These are phyloP conservation scores for Alternaria longipes DNA, from an alignment of 2,329 filamentous ascomycete genomes.

Conservation along the genomic window DNA sequence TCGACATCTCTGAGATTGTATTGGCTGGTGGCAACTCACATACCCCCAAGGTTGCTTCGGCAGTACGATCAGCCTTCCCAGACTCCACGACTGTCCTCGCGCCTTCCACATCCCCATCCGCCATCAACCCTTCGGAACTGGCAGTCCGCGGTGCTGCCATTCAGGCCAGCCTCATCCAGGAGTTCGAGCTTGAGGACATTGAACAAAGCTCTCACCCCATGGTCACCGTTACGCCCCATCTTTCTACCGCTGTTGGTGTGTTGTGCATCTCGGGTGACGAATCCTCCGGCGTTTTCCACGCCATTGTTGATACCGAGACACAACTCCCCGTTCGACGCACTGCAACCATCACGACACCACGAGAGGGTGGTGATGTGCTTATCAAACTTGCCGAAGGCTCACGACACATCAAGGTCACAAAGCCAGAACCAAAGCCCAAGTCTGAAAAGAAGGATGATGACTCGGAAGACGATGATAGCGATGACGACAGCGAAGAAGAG, in stretches of 20 bases:
- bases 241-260: slow-evolving; percentile 87
- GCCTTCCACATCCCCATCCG: slow-evolving; percentile 77
- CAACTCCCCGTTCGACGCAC: slow-evolving; percentile 88
- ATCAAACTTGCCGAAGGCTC: slow-evolving; percentile 88
- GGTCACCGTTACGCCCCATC: slow-evolving; percentile 92
- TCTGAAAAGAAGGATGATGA: slow-evolving; percentile 68
- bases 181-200: slow-evolving; percentile 93
- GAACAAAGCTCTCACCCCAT: slow-evolving; percentile 95
- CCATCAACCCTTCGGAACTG: slow-evolving; percentile 94
- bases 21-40: slow-evolving; percentile 91
- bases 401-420: slow-evolving; percentile 91
- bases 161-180: slow-evolving; percentile 91
- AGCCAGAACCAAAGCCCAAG: slow-evolving; percentile 81
- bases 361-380: slow-evolving; percentile 85
- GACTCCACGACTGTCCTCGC: slow-evolving; percentile 80
- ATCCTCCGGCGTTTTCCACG: slow-evolving; percentile 75
- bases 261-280: slow-evolving; percentile 70
- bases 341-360: slow-evolving; percentile 77
- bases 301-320: slow-evolving; percentile 85
- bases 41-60: slow-evolving; percentile 89
- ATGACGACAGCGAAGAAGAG: slow-evolving; percentile 73
- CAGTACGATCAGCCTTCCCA: slow-evolving; percentile 82
- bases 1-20: slow-evolving; percentile 95
- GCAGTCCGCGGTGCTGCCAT: slow-evolving; percentile 90
- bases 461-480: slow-evolving; percentile 69